phyloP scores from a whole-genome alignment of 805 yeast genomes.

The Candida schatavii region DNA sequence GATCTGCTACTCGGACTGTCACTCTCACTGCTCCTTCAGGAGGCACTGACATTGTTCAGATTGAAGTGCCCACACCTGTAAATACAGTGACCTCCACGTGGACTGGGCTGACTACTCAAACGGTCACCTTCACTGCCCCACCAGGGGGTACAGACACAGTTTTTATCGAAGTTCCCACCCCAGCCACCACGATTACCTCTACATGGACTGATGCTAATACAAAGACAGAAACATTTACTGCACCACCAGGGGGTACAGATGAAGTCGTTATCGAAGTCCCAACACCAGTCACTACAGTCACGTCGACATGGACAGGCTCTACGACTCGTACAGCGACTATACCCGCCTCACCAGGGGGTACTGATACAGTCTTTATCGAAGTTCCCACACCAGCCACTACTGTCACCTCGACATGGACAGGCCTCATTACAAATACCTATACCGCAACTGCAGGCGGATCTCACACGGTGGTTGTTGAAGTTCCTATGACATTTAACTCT shows the following conservation, averaged over 20 bases:
- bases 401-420: slow-evolving; percentile 1
- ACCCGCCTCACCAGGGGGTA: slow-evolving; percentile 9
- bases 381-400: slow-evolving; percentile 13
- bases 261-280: slow-evolving; percentile 11
- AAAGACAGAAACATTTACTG: slow-evolving; percentile 17
- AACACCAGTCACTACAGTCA: slow-evolving; percentile 3
- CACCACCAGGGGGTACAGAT: slow-evolving; percentile 12
- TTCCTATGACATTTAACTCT: no score
- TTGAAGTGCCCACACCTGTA: not conserved
- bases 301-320: slow-evolving; percentile 6
- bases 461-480: not conserved
- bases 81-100: slow-evolving; percentile 1
- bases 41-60: slow-evolving; percentile 8
- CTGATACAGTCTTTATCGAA: slow-evolving; percentile 12
- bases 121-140: not conserved
- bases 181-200: slow-evolving; percentile 9
- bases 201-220: slow-evolving; percentile 21
- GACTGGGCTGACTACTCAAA: not conserved
- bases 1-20: slow-evolving; percentile 7
- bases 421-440: not conserved
- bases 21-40: slow-evolving; percentile 10
- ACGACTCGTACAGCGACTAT: not conserved
- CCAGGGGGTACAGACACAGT: not conserved
- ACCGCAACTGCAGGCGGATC: not conserved
- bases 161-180: slow-evolving; percentile 5